These are phyloP conservation scores for Talaromyces sp. DNA, from an alignment of 2,329 filamentous ascomycete species.

Conservation along the genomic window DNA sequence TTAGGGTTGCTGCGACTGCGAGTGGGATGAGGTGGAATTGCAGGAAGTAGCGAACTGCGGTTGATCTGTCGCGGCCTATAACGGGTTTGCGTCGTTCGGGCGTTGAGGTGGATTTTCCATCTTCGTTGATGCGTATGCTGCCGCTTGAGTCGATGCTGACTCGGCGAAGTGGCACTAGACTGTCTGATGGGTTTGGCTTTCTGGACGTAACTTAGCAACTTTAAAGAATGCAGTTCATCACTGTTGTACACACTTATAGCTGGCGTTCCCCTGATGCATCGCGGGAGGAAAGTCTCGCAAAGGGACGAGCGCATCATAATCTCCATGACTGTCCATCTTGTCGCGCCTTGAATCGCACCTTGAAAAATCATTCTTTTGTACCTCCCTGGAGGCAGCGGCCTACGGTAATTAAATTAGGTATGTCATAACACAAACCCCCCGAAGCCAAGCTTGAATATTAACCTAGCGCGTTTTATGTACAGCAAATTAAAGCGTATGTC, in stretches of 20 bases:
- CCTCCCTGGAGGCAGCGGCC: background rate
- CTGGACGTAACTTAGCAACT: background rate
- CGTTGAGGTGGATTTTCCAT: background rate
- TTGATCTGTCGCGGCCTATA: background rate
- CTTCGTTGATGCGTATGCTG: slow-evolving; percentile 4
- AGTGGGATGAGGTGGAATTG: background rate
- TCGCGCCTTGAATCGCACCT: background rate
- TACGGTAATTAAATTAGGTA: background rate
- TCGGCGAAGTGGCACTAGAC: background rate
- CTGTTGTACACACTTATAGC: background rate
- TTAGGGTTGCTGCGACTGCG: background rate
- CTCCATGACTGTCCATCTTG: background rate
- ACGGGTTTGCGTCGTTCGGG: background rate
- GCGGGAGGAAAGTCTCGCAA: background rate
- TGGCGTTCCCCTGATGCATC: background rate
- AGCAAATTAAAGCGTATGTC: background rate
- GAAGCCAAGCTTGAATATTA: background rate
- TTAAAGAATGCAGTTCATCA: too few species aligned
- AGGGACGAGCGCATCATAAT: background rate
- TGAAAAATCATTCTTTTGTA: too few species aligned
- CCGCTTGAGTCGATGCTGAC: slow-evolving; percentile 3
- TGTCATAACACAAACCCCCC: background rate
- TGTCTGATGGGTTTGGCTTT: background rate
- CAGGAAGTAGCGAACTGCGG: background rate
- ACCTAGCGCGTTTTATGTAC: background rate